Evolutionary conservation across 2,329 filamentous ascomycete species (phyloP).

Genomic region (Penicillium sp.): DNA sequence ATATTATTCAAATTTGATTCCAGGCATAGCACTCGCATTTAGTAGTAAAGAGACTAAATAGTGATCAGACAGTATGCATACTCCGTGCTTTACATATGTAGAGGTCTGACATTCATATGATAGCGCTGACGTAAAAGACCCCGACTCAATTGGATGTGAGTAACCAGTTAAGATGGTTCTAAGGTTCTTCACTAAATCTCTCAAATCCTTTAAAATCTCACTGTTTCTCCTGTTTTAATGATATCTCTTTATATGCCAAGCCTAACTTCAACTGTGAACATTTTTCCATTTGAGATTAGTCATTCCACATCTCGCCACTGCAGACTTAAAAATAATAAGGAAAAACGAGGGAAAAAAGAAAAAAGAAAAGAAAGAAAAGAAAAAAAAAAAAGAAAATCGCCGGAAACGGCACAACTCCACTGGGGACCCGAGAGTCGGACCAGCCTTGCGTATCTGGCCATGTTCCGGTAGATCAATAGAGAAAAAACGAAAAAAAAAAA

Average conservation of each 20-base stretch:
- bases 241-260: background rate
- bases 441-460: constrained; percentile 47
- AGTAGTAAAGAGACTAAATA: background rate
- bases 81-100: background rate
- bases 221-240: background rate
- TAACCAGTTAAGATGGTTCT: background rate
- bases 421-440: constrained; percentile 41
- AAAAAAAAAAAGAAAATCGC: constrained; percentile 9
- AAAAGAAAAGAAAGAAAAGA: background rate
- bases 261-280: background rate
- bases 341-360: background rate
- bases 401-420: constrained; percentile 32
- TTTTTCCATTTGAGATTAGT: constrained; percentile 17
- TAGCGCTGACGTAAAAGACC: constrained; percentile 22
- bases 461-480: constrained; percentile 31
- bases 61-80: background rate
- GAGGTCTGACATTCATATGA: constrained; percentile 11
- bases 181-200: background rate
- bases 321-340: background rate
- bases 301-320: constrained; percentile 23
- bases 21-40: background rate
- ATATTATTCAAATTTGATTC: background rate
- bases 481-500: constrained; percentile 17
- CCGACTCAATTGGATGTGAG: background rate
- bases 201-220: background rate